These are phyloP conservation scores for Hysterangium stoloniferum DNA, from an alignment of 768 basidiomycete genomes.

Conservation along the genomic window DNA sequence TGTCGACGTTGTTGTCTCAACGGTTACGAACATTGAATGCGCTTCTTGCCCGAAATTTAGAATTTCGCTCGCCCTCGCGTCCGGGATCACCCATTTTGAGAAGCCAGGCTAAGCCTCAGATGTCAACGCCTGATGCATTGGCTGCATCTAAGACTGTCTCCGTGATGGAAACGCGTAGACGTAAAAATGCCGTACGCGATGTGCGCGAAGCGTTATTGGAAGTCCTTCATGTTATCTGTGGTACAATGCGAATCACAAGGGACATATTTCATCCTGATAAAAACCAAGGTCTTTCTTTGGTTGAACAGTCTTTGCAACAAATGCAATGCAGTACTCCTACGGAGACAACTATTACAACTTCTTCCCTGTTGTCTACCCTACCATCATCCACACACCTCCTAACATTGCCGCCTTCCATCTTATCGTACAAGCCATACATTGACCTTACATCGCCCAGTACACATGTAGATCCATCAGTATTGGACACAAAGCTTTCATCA, in stretches of 20 bases:
- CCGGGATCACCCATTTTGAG: background rate
- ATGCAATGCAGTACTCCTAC: conserved; percentile 47
- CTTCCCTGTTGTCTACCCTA: conserved; percentile 55
- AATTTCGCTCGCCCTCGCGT: background rate
- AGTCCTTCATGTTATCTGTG: conserved; percentile 46
- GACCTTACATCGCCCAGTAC: conserved; percentile 57
- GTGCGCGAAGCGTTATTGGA: conserved; percentile 47
- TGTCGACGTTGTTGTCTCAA: conserved; percentile 65
- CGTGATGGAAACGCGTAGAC: conserved; percentile 23
- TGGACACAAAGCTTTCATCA: conserved; percentile 40
- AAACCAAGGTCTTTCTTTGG: conserved; percentile 35
- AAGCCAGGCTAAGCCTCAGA: too few species aligned
- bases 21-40: conserved; percentile 51
- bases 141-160: too few species aligned
- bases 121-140: conserved; percentile 3
- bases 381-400: conserved; percentile 81
- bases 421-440: conserved; percentile 79
- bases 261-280: conserved; percentile 41
- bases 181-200: conserved; percentile 36
- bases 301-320: conserved; percentile 46
- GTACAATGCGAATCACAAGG: conserved; percentile 51
- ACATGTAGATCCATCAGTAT: conserved; percentile 34
- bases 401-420: conserved; percentile 62
- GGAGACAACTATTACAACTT: conserved; percentile 58
- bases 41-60: conserved; percentile 23